A percentile compares a stretch with the other conserved stretches of the same genome.
These are phyloP conservation scores for Cytospora piceicola DNA, from an alignment of 2,329 filamentous ascomycete species.

Conservation along the genomic window DNA sequence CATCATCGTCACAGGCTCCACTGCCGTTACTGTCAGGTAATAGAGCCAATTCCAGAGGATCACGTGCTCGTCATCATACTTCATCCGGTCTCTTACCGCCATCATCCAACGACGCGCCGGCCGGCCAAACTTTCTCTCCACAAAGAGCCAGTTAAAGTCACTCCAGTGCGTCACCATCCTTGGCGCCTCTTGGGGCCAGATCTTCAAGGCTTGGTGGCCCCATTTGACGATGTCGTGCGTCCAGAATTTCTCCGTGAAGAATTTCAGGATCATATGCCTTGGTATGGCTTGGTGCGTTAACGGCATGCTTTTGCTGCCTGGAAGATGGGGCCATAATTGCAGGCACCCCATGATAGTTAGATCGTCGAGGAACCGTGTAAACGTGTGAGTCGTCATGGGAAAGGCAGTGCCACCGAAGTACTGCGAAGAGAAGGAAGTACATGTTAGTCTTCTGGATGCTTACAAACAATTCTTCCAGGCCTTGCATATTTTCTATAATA, in stretches of 20 bases:
- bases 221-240: conserved; percentile 12
- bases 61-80: background rate
- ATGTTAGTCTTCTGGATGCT: background rate
- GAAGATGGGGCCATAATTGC: background rate
- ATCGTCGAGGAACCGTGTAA: conserved; percentile 9
- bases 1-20: conserved; percentile 1
- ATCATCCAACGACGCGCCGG: conserved; percentile 11
- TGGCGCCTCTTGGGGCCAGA: background rate
- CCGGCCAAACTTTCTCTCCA: conserved; percentile 1
- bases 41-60: conserved; percentile 23
- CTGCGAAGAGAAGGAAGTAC: background rate
- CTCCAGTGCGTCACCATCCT: background rate
- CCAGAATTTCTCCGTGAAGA: conserved; percentile 23
- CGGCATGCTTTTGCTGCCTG: background rate
- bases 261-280: background rate
- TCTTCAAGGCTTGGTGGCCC: conserved; percentile 17
- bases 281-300: background rate
- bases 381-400: background rate
- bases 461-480: too few species aligned
- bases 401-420: conserved; percentile 6
- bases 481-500: too few species aligned
- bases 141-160: conserved; percentile 3
- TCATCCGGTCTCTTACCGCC: background rate
- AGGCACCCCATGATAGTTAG: conserved; percentile 5
- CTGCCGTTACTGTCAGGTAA: background rate